Percentiles rank a stretch among this genome's conserved stretches.
phyloP scores from a whole-genome alignment of 208 protist species.

The Acanthamoeba lenticulata region DNA sequence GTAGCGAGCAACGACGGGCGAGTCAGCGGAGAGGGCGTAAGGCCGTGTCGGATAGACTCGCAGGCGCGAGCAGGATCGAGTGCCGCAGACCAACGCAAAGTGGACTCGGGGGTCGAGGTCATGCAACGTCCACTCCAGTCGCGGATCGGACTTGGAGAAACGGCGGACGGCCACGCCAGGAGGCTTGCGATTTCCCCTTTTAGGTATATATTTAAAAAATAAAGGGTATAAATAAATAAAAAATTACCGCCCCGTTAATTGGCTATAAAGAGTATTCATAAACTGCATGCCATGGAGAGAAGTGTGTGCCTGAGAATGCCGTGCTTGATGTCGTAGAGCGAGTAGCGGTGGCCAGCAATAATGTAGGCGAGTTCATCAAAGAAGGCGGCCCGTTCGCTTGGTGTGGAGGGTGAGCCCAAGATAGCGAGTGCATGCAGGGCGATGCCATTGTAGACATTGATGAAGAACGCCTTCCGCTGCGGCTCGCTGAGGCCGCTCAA shows the following conservation, averaged over 20 bases:
- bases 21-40: neutral
- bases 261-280: too few species aligned
- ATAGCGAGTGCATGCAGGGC: neutral
- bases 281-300: too few species aligned
- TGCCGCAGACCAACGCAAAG: constrained; percentile 56
- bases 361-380: constrained; percentile 62
- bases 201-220: too few species aligned
- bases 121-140: neutral
- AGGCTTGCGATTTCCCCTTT: constrained; percentile 51
- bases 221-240: too few species aligned
- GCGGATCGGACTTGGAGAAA: constrained; percentile 38
- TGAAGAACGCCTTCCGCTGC: constrained; percentile 50
- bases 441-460: constrained; percentile 59
- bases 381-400: constrained; percentile 32
- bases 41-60: neutral
- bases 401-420: constrained; percentile 31
- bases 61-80: constrained; percentile 14
- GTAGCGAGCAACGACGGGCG: neutral
- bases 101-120: constrained; percentile 45
- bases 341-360: constrained; percentile 25
- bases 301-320: constrained; percentile 20
- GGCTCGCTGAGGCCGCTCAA: neutral
- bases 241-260: too few species aligned
- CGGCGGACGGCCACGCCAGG: constrained; percentile 50
- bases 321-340: constrained; percentile 65